Evolutionary conservation across 345 rosid species (phyloP).

Genomic region (Eucalyptus globulus): DNA sequence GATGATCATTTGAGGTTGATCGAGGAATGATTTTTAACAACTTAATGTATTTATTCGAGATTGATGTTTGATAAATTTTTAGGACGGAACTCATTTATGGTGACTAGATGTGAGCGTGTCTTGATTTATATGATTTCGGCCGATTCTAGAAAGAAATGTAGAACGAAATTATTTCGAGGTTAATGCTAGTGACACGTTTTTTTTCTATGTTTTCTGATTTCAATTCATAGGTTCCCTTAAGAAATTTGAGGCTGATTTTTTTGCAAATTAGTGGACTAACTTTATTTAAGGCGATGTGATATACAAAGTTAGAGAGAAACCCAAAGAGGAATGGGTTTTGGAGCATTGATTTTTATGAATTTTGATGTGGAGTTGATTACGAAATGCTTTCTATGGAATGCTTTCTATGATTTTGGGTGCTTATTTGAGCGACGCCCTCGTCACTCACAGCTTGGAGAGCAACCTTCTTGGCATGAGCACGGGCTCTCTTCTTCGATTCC

Average conservation of each 20-base stretch:
- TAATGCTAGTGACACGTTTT: not conserved
- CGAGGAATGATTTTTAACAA: no score
- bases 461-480: no score
- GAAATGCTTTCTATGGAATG: not conserved
- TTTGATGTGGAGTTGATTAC: not conserved
- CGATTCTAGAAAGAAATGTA: not conserved
- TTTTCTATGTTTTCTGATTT: no score
- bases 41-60: no score
- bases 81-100: no score
- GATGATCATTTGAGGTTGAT: no score
- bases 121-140: not conserved
- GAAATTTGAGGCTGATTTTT: not conserved
- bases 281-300: not conserved
- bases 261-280: not conserved
- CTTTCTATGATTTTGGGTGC: not conserved
- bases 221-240: not conserved
- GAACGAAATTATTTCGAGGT: not conserved
- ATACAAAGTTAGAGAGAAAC: not conserved
- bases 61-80: no score
- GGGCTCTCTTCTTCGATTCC: no score
- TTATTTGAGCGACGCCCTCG: no score
- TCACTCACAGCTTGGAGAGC: no score
- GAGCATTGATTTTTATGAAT: not conserved
- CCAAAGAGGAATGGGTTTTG: no score
- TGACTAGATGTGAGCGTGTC: no score